phyloP scores from a whole-genome alignment of 2,329 filamentous ascomycete genomes.

The Trichoderma lentiforme region DNA sequence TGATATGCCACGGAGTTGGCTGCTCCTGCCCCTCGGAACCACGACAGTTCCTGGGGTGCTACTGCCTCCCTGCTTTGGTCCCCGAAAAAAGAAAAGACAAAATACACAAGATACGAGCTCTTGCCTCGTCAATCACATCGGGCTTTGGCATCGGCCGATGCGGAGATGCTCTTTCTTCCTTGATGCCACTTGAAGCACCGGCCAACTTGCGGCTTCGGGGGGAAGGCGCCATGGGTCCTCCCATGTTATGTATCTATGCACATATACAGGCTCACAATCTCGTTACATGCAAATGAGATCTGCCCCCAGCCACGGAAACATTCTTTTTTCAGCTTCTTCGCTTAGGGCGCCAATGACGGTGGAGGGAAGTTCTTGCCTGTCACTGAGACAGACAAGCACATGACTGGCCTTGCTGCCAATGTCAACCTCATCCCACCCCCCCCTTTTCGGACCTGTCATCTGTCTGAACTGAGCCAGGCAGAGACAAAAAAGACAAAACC shows the following conservation, averaged over 20 bases:
- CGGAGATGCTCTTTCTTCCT: background rate
- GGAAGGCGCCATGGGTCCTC: background rate
- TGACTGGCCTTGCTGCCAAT: background rate
- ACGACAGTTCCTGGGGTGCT: background rate
- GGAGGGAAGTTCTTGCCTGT: background rate
- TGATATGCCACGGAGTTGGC: background rate
- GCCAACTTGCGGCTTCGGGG: background rate
- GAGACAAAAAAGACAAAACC: background rate
- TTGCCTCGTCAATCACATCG: background rate
- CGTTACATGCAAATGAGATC: background rate
- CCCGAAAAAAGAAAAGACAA: background rate
- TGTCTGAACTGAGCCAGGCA: background rate
- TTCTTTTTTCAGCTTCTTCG: background rate
- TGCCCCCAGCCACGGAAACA: background rate
- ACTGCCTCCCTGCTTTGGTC: background rate
- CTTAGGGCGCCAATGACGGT: background rate
- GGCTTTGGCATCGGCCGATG: background rate
- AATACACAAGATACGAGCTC: background rate
- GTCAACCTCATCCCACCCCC: background rate
- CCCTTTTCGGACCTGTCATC: background rate
- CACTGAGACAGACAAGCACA: background rate
- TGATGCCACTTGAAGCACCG: background rate
- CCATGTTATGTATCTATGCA: background rate
- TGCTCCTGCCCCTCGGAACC: background rate
- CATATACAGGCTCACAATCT: background rate